Conservation (phyloP, 1,139 yeast genomes). For the Candida anutae region DNA sequence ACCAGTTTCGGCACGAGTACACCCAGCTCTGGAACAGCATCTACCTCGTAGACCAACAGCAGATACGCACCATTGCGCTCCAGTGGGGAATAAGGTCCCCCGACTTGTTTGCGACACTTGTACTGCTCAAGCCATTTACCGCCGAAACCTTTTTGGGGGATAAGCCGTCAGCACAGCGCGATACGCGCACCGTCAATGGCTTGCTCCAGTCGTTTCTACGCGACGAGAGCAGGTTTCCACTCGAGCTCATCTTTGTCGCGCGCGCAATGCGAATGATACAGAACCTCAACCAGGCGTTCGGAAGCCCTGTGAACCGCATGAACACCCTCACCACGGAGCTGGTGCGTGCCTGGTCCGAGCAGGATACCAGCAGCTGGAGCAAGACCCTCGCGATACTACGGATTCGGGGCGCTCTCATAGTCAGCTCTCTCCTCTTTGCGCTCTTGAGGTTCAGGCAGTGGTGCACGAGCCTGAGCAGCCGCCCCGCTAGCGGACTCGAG, state of each 20-base stretch:
- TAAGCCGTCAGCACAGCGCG: constrained; percentile 1
- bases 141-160: constrained; percentile 2
- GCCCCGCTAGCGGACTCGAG: constrained; percentile 27
- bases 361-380: constrained; percentile 9
- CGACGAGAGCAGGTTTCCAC: constrained; percentile 61
- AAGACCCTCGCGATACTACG: constrained; percentile 16
- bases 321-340: constrained; percentile 56
- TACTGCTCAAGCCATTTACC: constrained; percentile 45
- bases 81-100: constrained; percentile 70
- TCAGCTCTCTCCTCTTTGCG: constrained; percentile 38
- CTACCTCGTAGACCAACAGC: constrained; percentile 43
- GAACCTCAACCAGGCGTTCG: constrained; percentile 55
- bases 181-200: constrained; percentile 12
- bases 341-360: constrained; percentile 20
- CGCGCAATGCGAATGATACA: constrained; percentile 72
- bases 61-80: constrained; percentile 41
- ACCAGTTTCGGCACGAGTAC: constrained; percentile 48
- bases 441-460: constrained; percentile 33
- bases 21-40: constrained; percentile 56
- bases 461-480: constrained; percentile 14
- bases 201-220: constrained; percentile 37
- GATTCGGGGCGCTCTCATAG: constrained; percentile 28
- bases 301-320: constrained; percentile 68
- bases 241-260: constrained; percentile 56
- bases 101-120: constrained; percentile 55